Evolutionary conservation across 108 stramenopile genomes (phyloP).

Genomic region (Nannochloropsis oceanica): DNA sequence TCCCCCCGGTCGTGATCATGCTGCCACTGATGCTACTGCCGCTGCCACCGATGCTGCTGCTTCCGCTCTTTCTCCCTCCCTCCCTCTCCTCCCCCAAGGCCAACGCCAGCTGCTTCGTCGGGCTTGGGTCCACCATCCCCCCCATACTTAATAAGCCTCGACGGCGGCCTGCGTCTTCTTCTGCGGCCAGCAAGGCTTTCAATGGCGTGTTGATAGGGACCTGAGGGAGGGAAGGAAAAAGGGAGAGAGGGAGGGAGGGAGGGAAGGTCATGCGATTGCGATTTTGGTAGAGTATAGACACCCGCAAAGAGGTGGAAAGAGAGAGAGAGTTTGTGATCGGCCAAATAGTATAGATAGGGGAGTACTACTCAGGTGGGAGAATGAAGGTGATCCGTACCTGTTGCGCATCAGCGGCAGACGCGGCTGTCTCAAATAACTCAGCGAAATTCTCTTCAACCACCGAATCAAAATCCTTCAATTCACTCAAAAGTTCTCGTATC

Average conservation of each 20-base stretch:
- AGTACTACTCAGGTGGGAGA: too few relatives aligned
- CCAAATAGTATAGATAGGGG: too few relatives aligned
- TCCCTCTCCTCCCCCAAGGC: neutral
- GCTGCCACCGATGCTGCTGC: neutral
- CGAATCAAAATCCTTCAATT: neutral
- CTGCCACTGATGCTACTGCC: neutral
- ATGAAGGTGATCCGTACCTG: neutral
- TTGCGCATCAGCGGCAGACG: neutral
- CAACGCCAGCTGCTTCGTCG: neutral
- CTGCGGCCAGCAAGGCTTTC: neutral
- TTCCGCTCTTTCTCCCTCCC: neutral
- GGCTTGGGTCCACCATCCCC: neutral
- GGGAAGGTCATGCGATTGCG: too few relatives aligned
- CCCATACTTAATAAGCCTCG: neutral
- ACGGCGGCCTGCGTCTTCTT: neutral
- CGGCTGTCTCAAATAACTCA: neutral
- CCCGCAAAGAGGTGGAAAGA: too few relatives aligned
- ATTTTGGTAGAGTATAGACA: too few relatives aligned
- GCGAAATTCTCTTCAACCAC: neutral
- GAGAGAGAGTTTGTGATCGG: too few relatives aligned
- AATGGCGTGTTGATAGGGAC: neutral
- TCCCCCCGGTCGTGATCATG: neutral
- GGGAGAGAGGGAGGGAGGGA: too few relatives aligned
- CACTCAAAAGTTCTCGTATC: neutral
- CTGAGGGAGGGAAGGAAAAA: too few relatives aligned